These are phyloP conservation scores for Cucurbitaria berberidis DNA, from an alignment of 2,329 filamentous ascomycete genomes.

Conservation along the genomic window DNA sequence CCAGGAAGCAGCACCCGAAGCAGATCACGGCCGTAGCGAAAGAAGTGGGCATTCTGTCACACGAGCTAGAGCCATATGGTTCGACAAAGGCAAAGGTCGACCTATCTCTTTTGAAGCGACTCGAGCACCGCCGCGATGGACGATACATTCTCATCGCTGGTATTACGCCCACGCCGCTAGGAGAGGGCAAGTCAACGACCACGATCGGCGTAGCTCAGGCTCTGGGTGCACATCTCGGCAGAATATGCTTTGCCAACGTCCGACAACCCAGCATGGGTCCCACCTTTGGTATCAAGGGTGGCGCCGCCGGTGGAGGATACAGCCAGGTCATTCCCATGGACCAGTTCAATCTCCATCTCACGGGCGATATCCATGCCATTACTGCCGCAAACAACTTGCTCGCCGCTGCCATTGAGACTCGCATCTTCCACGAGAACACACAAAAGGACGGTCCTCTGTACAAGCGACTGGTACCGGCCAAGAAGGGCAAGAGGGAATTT, in stretches of 20 bases:
- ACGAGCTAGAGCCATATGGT: conserved; percentile 93
- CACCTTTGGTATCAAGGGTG: conserved; percentile 98
- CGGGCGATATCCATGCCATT: conserved; percentile 97
- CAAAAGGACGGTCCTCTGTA: conserved; percentile 91
- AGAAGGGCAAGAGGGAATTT: conserved; percentile 89
- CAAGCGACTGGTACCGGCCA: conserved; percentile 82
- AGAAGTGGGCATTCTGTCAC: conserved; percentile 84
- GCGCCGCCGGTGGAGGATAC: conserved; percentile 95
- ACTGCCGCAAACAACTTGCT: conserved; percentile 96
- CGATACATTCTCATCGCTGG: conserved; percentile 92
- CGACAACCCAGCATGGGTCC: conserved; percentile 96
- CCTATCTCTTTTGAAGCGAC: conserved; percentile 77
- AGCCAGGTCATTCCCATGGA: conserved; percentile 99
- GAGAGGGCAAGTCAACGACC: conserved; percentile 97
- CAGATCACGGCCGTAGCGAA: conserved; percentile 81
- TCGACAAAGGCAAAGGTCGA: conserved; percentile 96
- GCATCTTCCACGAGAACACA: conserved; percentile 97
- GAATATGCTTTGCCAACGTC: conserved; percentile 93
- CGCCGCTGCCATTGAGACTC: conserved; percentile 93
- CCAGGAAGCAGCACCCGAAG: conserved; percentile 88
- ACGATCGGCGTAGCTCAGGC: conserved; percentile 96
- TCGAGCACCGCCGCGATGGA: conserved; percentile 86
- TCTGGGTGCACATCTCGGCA: conserved; percentile 83
- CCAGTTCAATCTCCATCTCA: conserved; percentile 97
- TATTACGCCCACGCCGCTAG: conserved; percentile 94